Base-by-base conservation (phyloP, 2,329 filamentous ascomycete genomes). In the Microdochium bolleyi region DNA sequence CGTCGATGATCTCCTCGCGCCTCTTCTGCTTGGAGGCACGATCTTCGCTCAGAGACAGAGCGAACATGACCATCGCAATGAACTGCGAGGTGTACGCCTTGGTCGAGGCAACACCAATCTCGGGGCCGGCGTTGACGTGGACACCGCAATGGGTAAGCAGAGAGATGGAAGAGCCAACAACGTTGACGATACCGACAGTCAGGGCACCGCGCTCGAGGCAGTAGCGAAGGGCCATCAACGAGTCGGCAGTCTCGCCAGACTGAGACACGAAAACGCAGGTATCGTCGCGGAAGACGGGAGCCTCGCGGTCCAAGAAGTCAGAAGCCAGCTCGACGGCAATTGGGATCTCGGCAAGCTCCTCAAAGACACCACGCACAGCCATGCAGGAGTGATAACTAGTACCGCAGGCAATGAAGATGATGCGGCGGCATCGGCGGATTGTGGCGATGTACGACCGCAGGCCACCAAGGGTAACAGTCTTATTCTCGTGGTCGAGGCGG, bases 41-140 rank as follows among this genome's bases (percentile, higher is more conserved):
- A 73, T 99, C 94, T 76, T 99, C 94, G 66, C 89, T 94, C 54
- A 99, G 83, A 27, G 92, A 96, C 58, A 99, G 79, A 7, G 94
- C 94, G 66, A 99, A 97, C 94, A 99, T 99, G 75, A 97, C 88
- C 91, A 99, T 96, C 70, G 94, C 95, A 67, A 99, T 90, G 72
- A 97, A 99, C 71, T 99, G 94, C 49, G 94, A 97, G 14, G 94
- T 99, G 77, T 99, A 99, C 38, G 94, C 94, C 81, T 99, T 99
- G 72, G 94, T 99, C 49, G 92, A 97, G 55, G 94, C 94, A 60
- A 99, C 94, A 84, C 94, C 94, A 58, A 99, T 97, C 73, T 99
- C 94, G 52, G 94, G 94, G 53, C 94, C 94, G 61, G 94, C 94
- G 74, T 99, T 99, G 79, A 99, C 92, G 79, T 99, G 94, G 53